These are phyloP conservation scores for Calonectria multiphialidica DNA, from an alignment of 2,329 filamentous ascomycete genomes.

Conservation along the genomic window DNA sequence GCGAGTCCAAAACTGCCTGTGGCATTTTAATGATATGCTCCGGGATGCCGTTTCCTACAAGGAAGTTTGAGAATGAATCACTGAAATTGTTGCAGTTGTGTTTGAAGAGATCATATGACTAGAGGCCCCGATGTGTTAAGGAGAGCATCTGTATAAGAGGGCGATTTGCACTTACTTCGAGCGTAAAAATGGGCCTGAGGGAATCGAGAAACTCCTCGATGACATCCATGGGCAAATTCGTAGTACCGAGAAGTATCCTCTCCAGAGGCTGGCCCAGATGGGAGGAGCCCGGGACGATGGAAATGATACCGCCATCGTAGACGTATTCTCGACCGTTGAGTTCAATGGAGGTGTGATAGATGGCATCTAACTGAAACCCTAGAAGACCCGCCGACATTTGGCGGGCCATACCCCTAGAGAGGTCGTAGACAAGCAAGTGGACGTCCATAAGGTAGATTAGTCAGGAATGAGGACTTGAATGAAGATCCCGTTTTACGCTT, in stretches of 20 bases:
- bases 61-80: constrained; percentile 90
- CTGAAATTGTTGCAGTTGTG: constrained; percentile 99
- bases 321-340: constrained; percentile 89
- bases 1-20: constrained; percentile 85
- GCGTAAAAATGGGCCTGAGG: constrained; percentile 83
- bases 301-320: constrained; percentile 89
- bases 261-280: constrained; percentile 90
- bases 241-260: constrained; percentile 79
- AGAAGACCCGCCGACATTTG: constrained; percentile 67
- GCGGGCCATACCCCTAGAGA: constrained; percentile 72
- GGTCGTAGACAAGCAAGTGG: constrained; percentile 82
- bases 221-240: constrained; percentile 82
- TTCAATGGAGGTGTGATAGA: constrained; percentile 95
- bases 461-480: background rate
- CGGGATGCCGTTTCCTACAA: constrained; percentile 90
- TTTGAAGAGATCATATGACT: constrained; percentile 89
- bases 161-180: constrained; percentile 65
- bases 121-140: background rate
- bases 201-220: constrained; percentile 91
- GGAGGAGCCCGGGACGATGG: constrained; percentile 82
- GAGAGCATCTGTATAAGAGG: background rate
- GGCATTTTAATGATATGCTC: constrained; percentile 88
- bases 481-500: background rate
- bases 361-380: constrained; percentile 81
- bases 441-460: constrained; percentile 72